Evolutionary conservation across 768 basidiomycete species (phyloP), one percentile per base, ranked within the genome.

Genomic region (Pulveroboletus sp.): DNA sequence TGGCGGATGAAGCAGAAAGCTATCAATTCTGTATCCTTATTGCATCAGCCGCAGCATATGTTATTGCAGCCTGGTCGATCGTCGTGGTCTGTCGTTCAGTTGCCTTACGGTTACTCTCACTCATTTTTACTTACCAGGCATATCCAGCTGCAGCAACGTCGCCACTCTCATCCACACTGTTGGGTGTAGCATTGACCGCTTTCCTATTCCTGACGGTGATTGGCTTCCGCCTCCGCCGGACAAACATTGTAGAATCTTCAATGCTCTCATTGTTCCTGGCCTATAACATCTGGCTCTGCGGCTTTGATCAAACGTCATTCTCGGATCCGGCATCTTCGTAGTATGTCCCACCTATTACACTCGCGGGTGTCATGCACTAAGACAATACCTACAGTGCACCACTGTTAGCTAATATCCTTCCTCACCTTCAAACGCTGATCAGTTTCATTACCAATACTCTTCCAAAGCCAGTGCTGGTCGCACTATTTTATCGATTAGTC

Each of bases 191-290:
- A 3, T 71, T 95, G 50, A 92, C 93, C 1, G 83, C 91, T 9
- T 86, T 95, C 62, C 68, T 95, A 28, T 97, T 96, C 71, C 76
- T 96, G 37, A 93, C 93, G 1, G 76, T 89, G 57, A 95, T 97
- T 55, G 94, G 94, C 6, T 94, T 97, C 67, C 82, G 82, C 8
- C 68, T 93, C 54, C 81, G 91, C 47, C 78, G 90, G 45, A 95
- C 93, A 37, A 95, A 95, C 60, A 87, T 95, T 43, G 86, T 96
- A 48, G 94, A 97, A 67, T 92, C 92, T 4, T 84, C 88, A 3
- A 82, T 89, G 42, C 80, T 97, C 26, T 85, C 90, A 4, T 74
- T 94, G 26, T 91, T 94, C 66, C 79, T 96, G 37, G 89, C 91
- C 6, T 93, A 90, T 67, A 91, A 91, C 56, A 79, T 93, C 31